Percentiles rank a stretch among this genome's conserved stretches.
Evolutionary conservation across 106 monocot species (phyloP).

Genomic region (Dioscorea zingiberensis): DNA sequence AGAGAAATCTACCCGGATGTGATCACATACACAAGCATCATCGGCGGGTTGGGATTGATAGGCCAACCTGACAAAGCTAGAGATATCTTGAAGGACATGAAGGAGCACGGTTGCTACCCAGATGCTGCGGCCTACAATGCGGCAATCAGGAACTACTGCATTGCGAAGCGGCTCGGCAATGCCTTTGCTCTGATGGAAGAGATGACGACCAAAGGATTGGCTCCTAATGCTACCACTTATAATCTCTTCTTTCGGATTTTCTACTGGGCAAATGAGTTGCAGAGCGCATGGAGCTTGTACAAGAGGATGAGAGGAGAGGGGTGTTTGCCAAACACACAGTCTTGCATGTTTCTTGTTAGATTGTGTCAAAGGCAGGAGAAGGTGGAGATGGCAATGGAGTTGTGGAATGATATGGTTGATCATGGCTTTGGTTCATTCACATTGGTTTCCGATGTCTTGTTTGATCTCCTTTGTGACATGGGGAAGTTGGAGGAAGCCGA

Average conservation of each 20-base stretch:
- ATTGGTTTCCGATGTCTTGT: slow-evolving; percentile 74
- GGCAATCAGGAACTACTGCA: slow-evolving; percentile 78
- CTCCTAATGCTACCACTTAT: slow-evolving; percentile 66
- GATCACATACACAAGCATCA: slow-evolving; percentile 71
- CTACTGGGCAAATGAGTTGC: slow-evolving; percentile 72
- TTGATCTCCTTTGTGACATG: slow-evolving; percentile 78
- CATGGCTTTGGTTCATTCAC: slow-evolving; percentile 69
- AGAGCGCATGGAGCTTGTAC: slow-evolving; percentile 56
- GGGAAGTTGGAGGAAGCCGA: slow-evolving; percentile 80
- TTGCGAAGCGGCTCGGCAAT: slow-evolving; percentile 65
- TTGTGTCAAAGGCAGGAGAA: slow-evolving; percentile 49
- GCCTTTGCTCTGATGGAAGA: slow-evolving; percentile 72
- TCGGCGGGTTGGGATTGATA: slow-evolving; percentile 75
- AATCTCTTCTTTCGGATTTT: slow-evolving; percentile 78
- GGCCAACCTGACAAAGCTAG: slow-evolving; percentile 87
- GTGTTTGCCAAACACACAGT: slow-evolving; percentile 82
- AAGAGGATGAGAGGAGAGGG: slow-evolving; percentile 49
- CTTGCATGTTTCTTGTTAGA: slow-evolving; percentile 81
- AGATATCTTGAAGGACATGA: slow-evolving; percentile 75
- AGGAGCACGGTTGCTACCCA: slow-evolving; percentile 60
- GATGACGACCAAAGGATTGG: slow-evolving; percentile 43
- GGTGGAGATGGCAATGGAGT: slow-evolving; percentile 53
- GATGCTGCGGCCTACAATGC: slow-evolving; percentile 87
- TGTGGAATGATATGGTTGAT: slow-evolving; percentile 86
- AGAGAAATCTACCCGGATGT: slow-evolving; percentile 65